These are phyloP conservation scores for Nematodospora anomalae DNA, from an alignment of 1,139 yeast species.

Conservation along the genomic window DNA sequence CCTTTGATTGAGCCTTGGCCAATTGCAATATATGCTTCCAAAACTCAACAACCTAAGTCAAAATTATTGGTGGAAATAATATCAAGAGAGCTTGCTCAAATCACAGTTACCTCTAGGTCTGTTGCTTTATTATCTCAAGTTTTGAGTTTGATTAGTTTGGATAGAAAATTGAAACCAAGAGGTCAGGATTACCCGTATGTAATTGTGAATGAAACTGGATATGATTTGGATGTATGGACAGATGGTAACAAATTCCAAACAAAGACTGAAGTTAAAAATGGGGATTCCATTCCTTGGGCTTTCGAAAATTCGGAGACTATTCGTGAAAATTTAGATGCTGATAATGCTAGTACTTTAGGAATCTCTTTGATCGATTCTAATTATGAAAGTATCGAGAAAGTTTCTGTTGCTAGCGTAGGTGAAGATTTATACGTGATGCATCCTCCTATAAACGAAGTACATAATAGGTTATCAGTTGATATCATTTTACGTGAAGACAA, in stretches of 20 bases:
- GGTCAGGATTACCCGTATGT: constrained; percentile 83
- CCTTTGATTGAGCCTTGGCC: constrained; percentile 92
- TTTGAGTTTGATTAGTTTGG: constrained; percentile 54
- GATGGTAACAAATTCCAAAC: constrained; percentile 19
- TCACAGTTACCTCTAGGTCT: constrained; percentile 80
- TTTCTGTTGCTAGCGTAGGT: constrained; percentile 81
- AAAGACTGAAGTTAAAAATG: constrained; percentile 43
- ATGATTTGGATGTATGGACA: constrained; percentile 77
- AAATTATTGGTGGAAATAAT: constrained; percentile 60
- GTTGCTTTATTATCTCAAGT: constrained; percentile 76
- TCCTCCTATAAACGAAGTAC: constrained; percentile 65
- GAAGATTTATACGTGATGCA: constrained; percentile 69
- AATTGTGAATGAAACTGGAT: constrained; percentile 83
- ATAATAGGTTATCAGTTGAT: constrained; percentile 73
- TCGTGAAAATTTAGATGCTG: constrained; percentile 76
- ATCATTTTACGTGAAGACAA: constrained; percentile 70
- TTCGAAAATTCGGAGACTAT: constrained; percentile 92
- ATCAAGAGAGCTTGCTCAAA: constrained; percentile 74
- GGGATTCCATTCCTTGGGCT: constrained; percentile 72
- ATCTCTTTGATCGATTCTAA: constrained; percentile 56
- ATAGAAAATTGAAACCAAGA: constrained; percentile 58
- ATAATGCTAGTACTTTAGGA: constrained; percentile 62
- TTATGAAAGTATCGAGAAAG: constrained; percentile 51
- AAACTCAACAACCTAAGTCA: constrained; percentile 43
- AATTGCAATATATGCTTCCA: constrained; percentile 68